These are phyloP conservation scores for Fusarium chaquense DNA, from an alignment of 2,329 filamentous ascomycete species.

Conservation along the genomic window DNA sequence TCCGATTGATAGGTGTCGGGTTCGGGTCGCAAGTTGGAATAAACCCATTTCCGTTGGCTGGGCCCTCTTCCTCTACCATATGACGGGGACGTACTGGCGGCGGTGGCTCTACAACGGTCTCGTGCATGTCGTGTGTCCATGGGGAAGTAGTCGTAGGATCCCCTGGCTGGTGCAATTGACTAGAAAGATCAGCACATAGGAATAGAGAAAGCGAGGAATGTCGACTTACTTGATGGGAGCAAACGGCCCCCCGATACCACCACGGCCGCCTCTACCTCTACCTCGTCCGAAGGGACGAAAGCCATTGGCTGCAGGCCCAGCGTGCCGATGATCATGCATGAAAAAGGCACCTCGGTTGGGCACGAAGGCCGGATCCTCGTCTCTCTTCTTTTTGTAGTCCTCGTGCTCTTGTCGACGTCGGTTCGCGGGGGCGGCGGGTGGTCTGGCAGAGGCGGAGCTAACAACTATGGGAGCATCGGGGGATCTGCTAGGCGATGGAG, in stretches of 20 bases:
- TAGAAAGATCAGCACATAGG: constrained; percentile 47
- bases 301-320: constrained; percentile 80
- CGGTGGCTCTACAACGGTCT: constrained; percentile 67
- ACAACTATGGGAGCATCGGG: constrained; percentile 65
- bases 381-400: constrained; percentile 87
- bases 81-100: constrained; percentile 58
- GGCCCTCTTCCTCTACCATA: constrained; percentile 60
- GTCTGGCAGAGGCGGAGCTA: constrained; percentile 63
- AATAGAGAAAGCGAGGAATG: constrained; percentile 4
- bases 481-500: constrained; percentile 55
- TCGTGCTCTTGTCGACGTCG: constrained; percentile 87
- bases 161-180: constrained; percentile 58
- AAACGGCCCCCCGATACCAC: constrained; percentile 69
- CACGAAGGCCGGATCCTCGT: constrained; percentile 92
- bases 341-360: constrained; percentile 96
- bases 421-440: constrained; percentile 72
- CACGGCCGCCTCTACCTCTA: constrained; percentile 71
- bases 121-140: constrained; percentile 97
- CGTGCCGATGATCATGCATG: constrained; percentile 91
- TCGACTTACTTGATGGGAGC: constrained; percentile 72
- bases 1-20: constrained; percentile 75
- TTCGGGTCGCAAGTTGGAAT: constrained; percentile 70
- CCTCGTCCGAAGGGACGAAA: constrained; percentile 79
- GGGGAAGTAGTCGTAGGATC: constrained; percentile 77
- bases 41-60: constrained; percentile 65